phyloP scores from a whole-genome alignment of 225 moss, liverwort and hornwort genomes.

The Physcomitrellopsis africana region DNA sequence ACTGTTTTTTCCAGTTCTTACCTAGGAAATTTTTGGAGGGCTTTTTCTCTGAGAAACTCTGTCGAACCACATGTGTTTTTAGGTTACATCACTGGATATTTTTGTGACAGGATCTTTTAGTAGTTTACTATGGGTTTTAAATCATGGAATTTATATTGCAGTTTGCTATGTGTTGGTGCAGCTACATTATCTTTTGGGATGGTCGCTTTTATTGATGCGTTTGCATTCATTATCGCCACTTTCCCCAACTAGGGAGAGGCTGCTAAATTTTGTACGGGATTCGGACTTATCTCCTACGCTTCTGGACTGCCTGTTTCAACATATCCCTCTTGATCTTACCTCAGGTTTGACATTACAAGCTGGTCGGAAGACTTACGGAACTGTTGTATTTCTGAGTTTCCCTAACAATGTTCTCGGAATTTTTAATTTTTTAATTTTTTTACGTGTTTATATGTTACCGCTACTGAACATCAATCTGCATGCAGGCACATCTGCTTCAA shows the following conservation, averaged over 20 bases:
- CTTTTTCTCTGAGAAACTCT: slow-evolving; percentile 5
- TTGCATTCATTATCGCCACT: slow-evolving; percentile 71
- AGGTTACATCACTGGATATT: background rate
- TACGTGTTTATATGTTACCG: background rate
- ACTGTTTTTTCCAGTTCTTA: background rate
- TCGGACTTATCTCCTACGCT: slow-evolving; percentile 73
- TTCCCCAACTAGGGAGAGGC: slow-evolving; percentile 76
- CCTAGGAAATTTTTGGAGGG: background rate
- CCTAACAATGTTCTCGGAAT: background rate
- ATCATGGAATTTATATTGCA: slow-evolving; percentile 4
- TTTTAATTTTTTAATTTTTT: too few species aligned
- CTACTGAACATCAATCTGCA: slow-evolving; percentile 12
- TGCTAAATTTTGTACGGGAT: slow-evolving; percentile 85
- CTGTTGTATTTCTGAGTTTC: slow-evolving; percentile 15
- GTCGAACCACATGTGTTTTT: background rate
- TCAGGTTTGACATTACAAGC: slow-evolving; percentile 42
- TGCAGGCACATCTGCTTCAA: slow-evolving; percentile 61
- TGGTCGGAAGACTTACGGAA: background rate
- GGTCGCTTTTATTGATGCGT: slow-evolving; percentile 88
- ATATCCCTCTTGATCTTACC: slow-evolving; percentile 80
- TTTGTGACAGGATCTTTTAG: background rate
- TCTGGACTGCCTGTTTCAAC: slow-evolving; percentile 90
- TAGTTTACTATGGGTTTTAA: background rate
- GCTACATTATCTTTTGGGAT: slow-evolving; percentile 88
- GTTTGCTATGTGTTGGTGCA: slow-evolving; percentile 36